Conservation (phyloP, 768 basidiomycete species). For the Leccinum rimulosum region DNA sequence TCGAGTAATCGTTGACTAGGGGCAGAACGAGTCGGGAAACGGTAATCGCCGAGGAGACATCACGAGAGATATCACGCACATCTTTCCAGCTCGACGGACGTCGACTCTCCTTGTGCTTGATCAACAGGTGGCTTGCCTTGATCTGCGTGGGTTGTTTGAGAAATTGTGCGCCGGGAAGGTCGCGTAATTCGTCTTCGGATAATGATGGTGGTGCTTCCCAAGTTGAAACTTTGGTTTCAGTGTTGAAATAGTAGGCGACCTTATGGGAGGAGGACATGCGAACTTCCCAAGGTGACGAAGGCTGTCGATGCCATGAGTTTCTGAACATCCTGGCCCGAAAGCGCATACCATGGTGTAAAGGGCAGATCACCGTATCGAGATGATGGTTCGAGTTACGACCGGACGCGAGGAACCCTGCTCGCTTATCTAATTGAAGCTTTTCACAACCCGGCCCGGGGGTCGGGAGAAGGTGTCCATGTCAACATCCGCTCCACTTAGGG, state of each 20-base stretch:
- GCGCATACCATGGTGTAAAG: constrained; percentile 24
- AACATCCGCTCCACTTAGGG: background rate
- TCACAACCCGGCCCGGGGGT: background rate
- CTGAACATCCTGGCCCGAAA: background rate
- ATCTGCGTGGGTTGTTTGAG: constrained; percentile 54
- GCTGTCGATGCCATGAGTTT: constrained; percentile 19
- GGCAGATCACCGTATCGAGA: constrained; percentile 11
- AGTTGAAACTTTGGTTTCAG: constrained; percentile 59
- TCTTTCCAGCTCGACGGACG: constrained; percentile 84
- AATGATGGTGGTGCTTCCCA: constrained; percentile 70
- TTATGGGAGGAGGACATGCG: constrained; percentile 77
- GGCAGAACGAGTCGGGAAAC: constrained; percentile 34
- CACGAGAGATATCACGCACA: constrained; percentile 39
- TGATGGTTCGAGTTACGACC: background rate
- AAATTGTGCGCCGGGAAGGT: constrained; percentile 68
- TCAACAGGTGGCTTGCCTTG: constrained; percentile 91
- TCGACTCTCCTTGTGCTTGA: constrained; percentile 84
- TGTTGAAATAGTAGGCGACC: constrained; percentile 88
- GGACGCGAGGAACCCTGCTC: background rate
- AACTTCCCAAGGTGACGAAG: constrained; percentile 66
- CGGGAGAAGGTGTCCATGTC: background rate
- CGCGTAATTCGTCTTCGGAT: constrained; percentile 53
- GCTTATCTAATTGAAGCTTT: constrained; percentile 16
- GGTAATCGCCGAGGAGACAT: background rate
- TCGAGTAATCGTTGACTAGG: constrained; percentile 66